A percentile compares a stretch with the other conserved stretches of the same genome.
phyloP scores from a whole-genome alignment of 1,284 basidiomycete species.

The Nidula niveotomentosa region DNA sequence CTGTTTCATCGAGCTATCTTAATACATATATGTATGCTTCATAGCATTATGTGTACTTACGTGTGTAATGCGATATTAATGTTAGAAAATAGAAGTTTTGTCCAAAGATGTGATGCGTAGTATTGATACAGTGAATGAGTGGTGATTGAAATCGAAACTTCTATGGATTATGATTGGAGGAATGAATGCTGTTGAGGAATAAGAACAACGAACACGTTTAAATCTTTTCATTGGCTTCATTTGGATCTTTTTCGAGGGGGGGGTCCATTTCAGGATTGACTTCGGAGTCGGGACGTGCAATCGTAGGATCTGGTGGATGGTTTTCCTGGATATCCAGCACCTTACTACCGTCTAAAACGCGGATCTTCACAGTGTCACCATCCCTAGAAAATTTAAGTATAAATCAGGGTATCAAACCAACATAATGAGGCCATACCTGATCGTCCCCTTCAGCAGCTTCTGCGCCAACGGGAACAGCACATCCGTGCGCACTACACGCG shows the following conservation, averaged over 20 bases:
- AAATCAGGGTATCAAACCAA: too few relatives aligned
- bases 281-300: conserved; percentile 18
- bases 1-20: neutral
- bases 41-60: neutral
- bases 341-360: conserved; percentile 42
- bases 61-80: neutral
- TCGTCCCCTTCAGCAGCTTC: conserved; percentile 72
- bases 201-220: neutral
- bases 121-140: neutral
- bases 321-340: conserved; percentile 55
- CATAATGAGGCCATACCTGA: too few relatives aligned
- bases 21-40: neutral
- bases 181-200: neutral
- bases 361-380: conserved; percentile 62
- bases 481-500: conserved; percentile 75
- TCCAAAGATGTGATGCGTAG: neutral
- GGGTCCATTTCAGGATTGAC: conserved; percentile 21
- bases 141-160: neutral
- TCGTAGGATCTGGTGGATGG: conserved; percentile 46
- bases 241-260: conserved; percentile 6
- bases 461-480: conserved; percentile 80
- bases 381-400: too few relatives aligned
- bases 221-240: conserved; percentile 4
- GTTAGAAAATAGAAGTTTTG: neutral
- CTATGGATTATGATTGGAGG: too few relatives aligned